These are phyloP conservation scores for Pichia phayaonensis DNA, from an alignment of 805 yeast species.

Conservation along the genomic window DNA sequence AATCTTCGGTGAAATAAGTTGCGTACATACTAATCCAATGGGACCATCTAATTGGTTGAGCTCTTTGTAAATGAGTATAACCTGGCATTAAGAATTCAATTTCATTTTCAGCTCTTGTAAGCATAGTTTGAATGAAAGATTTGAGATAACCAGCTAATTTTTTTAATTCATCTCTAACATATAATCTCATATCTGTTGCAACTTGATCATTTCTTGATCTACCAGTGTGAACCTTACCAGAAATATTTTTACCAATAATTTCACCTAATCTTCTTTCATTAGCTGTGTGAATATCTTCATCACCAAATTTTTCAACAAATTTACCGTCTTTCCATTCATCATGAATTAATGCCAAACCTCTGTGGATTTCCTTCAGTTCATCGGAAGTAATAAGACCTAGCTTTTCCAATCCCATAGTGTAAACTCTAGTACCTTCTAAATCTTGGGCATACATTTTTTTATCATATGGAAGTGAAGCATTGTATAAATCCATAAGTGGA, in stretches of 20 bases:
- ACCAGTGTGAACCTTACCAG: slow-evolving; percentile 99
- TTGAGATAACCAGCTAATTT: slow-evolving; percentile 50
- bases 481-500: slow-evolving; percentile 95
- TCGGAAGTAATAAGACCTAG: slow-evolving; percentile 63
- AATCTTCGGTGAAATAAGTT: slow-evolving; percentile 87
- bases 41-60: slow-evolving; percentile 99
- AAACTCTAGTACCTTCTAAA: slow-evolving; percentile 87
- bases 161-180: slow-evolving; percentile 73
- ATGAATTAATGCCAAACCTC: slow-evolving; percentile 65
- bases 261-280: slow-evolving; percentile 97
- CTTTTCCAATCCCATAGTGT: slow-evolving; percentile 79
- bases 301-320: slow-evolving; percentile 77
- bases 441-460: slow-evolving; percentile 92
- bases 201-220: slow-evolving; percentile 98
- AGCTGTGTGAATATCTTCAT: slow-evolving; percentile 98
- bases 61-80: slow-evolving; percentile 95
- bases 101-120: slow-evolving; percentile 74
- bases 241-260: slow-evolving; percentile 83
- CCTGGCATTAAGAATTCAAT: slow-evolving; percentile 97
- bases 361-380: slow-evolving; percentile 75
- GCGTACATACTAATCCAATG: slow-evolving; percentile 96
- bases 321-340: slow-evolving; percentile 71
- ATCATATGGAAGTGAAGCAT: slow-evolving; percentile 95
- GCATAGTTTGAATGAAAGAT: slow-evolving; percentile 57
- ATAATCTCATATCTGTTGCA: slow-evolving; percentile 97